These are phyloP conservation scores for Pyrenula aspistea DNA, from an alignment of 495 filamentous ascomycete species.

Conservation along the genomic window DNA sequence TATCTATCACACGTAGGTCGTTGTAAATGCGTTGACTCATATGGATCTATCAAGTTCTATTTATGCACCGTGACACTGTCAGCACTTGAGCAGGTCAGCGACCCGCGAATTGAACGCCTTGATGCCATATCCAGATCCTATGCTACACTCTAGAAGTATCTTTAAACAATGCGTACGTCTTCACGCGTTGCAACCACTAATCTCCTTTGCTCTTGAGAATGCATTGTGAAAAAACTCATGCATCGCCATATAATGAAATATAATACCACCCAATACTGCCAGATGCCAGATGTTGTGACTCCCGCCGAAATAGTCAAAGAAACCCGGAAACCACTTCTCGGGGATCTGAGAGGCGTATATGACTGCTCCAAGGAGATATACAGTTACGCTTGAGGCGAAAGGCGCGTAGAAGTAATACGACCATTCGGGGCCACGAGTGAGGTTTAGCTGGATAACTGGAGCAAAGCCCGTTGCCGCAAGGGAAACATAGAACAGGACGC, in stretches of 20 bases:
- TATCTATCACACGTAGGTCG: too few relatives aligned
- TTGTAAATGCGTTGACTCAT: too few relatives aligned
- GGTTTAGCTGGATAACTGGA: constrained; percentile 70
- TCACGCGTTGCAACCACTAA: constrained; percentile 26
- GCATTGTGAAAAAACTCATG: constrained; percentile 82
- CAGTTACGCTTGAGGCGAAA: constrained; percentile 67
- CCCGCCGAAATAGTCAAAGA: constrained; percentile 88
- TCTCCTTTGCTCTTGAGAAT: constrained; percentile 55
- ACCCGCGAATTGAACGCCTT: too few relatives aligned
- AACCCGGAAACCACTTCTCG: constrained; percentile 82
- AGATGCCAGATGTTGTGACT: constrained; percentile 98
- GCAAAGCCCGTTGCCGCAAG: constrained; percentile 86
- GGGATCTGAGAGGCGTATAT: constrained; percentile 93
- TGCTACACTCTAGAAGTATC: too few relatives aligned
- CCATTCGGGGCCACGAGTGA: constrained; percentile 62
- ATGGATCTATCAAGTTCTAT: too few relatives aligned
- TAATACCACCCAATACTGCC: constrained; percentile 88
- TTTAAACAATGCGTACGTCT: too few relatives aligned
- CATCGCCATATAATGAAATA: constrained; percentile 95
- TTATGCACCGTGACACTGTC: too few relatives aligned
- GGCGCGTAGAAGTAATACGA: constrained; percentile 83
- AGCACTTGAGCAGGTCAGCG: too few relatives aligned
- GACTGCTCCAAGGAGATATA: constrained; percentile 74
- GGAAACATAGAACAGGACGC: constrained; percentile 84
- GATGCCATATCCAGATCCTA: too few relatives aligned